Percentiles rank a stretch among this genome's conserved stretches.
phyloP scores from a whole-genome alignment of 208 protist genomes.

The Crithidia thermophila region DNA sequence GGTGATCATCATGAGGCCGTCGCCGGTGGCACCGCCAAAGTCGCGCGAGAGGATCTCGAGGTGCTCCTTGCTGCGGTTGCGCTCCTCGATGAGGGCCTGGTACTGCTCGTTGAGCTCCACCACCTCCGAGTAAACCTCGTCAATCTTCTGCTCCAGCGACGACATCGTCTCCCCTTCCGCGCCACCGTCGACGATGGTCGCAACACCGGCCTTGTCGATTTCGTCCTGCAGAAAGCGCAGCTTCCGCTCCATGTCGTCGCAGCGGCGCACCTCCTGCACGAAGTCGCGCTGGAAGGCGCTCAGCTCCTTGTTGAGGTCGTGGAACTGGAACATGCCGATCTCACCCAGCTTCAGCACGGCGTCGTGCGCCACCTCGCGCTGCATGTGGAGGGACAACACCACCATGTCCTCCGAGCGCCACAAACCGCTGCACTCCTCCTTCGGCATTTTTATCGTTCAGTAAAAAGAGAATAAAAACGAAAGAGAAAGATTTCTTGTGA shows the following conservation, averaged over 20 bases:
- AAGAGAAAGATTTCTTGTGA: slow-evolving; percentile 3
- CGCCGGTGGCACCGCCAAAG: slow-evolving; percentile 57
- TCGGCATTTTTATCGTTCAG: slow-evolving; percentile 45
- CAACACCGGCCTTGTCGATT: slow-evolving; percentile 79
- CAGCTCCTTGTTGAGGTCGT: slow-evolving; percentile 95
- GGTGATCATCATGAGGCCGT: slow-evolving; percentile 90
- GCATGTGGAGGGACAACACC: slow-evolving; percentile 96
- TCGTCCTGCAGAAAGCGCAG: slow-evolving; percentile 95
- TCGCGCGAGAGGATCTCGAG: slow-evolving; percentile 78
- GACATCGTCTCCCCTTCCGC: slow-evolving; percentile 78
- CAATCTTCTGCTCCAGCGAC: slow-evolving; percentile 89
- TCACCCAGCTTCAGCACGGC: slow-evolving; percentile 96
- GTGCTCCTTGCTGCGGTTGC: slow-evolving; percentile 81
- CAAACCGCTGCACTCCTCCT: slow-evolving; percentile 87
- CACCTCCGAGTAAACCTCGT: slow-evolving; percentile 93
- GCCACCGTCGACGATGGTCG: slow-evolving; percentile 41
- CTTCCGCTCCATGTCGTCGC: slow-evolving; percentile 97
- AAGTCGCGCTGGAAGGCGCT: slow-evolving; percentile 97
- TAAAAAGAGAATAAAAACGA: background rate
- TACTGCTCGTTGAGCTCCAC: slow-evolving; percentile 91
- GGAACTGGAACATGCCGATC: slow-evolving; percentile 96
- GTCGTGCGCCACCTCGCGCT: slow-evolving; percentile 97
- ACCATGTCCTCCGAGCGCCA: slow-evolving; percentile 98
- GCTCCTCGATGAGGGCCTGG: slow-evolving; percentile 80
- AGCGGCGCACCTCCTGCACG: slow-evolving; percentile 96